Base-by-base conservation (phyloP, 768 basidiomycete genomes). In the Lepiota brunneoincarnata region DNA sequence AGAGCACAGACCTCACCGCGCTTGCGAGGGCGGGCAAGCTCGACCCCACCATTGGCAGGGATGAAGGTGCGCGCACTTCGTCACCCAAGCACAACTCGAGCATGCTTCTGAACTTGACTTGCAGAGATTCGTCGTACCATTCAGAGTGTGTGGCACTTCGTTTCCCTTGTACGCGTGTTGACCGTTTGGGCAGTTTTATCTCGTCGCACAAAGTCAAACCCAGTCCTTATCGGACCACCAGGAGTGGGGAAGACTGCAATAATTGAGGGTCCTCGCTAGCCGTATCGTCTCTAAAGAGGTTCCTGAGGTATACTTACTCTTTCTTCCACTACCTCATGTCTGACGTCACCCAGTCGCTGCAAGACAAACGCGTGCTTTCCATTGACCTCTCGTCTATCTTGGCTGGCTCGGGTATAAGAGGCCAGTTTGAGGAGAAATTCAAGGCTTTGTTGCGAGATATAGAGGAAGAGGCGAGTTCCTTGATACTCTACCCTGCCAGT, bases 221-320 rank as follows among this genome's bases (percentile, higher is more conserved):
- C 93, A 4, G 91, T 95, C 59, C 78, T 91, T 42, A 89, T 91
- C 51, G 89, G 91, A 5, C 86, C 90, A 21, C 91, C 93, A 2
- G 93, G 93, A 54, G 91, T 94, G 11, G 93, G 93, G 0, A 97
- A 97, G 72, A 96, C 93, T 0, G 92, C 93, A 0, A 93, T 96
- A 48, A 67, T 95, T 11, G 93, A 95, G 70, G 93, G 93, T 2
- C 77, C n/a, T 97, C 14, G 93, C 93, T 0, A 88, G 82, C 60
- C 76, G 93, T 20, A 93, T 96, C 49, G 84, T 95, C 0, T 81
- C 88, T 2, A 90, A 86, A 65, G 92, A 95, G 66, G 93, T 96
- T 6, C 93, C 93, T 15, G 93, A 95, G 76, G 91, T 91, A 50
- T 28, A 75, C 64, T n/a, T 46, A 1, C 15, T 24, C 35, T 1